phyloP scores from a whole-genome alignment of 192 early-diverging fungal species.

The Entomortierella lignicola region DNA sequence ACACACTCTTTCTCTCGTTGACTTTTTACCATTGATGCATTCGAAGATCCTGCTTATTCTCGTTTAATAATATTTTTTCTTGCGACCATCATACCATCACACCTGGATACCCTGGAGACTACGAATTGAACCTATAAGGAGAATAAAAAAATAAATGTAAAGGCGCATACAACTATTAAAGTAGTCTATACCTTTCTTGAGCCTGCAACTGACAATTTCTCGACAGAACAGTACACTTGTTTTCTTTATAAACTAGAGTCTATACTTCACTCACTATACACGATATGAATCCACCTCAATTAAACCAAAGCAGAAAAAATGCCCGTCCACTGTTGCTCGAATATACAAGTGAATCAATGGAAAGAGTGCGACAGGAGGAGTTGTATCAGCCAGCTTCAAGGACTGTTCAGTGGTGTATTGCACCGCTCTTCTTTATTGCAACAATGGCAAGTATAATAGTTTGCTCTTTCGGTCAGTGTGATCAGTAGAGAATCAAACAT shows the following conservation, averaged over 20 bases:
- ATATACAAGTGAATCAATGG: constrained; percentile 35
- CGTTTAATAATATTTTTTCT: too few species aligned
- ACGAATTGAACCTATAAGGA: too few species aligned
- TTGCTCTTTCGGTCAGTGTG: not conserved
- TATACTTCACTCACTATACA: not conserved
- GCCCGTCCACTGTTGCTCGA: constrained; percentile 34
- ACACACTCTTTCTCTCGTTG: too few species aligned
- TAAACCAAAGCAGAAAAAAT: constrained; percentile 1
- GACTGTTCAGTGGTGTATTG: constrained; percentile 41
- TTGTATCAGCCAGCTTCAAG: constrained; percentile 31
- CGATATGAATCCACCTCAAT: constrained; percentile 5
- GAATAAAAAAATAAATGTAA: too few species aligned
- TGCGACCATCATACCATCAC: too few species aligned
- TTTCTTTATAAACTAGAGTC: too few species aligned
- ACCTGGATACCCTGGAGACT: too few species aligned
- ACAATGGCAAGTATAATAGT: constrained; percentile 33
- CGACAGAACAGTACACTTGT: too few species aligned
- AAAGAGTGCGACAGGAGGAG: constrained; percentile 37
- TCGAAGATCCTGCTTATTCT: too few species aligned
- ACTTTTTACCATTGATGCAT: too few species aligned
- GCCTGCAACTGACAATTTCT: not conserved
- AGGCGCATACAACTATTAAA: too few species aligned
- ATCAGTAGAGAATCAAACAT: not conserved
- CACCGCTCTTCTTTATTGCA: constrained; percentile 33
- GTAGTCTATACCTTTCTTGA: too few species aligned